Base-by-base conservation (phyloP, 2,329 filamentous ascomycete species). In the Aspergillus neotritici region DNA sequence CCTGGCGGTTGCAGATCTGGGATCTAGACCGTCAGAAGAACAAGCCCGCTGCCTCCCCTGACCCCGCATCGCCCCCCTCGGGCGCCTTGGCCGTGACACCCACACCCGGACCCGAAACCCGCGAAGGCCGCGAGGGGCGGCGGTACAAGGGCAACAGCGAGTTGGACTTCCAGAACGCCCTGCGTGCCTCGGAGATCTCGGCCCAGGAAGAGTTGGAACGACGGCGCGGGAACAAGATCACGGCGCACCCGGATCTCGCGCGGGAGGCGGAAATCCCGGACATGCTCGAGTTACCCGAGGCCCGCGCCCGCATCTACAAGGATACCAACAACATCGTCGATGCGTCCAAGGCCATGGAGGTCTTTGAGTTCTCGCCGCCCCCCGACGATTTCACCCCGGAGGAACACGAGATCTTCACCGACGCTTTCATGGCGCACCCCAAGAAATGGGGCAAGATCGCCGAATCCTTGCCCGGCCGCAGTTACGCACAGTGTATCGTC, bases 371-470 rank as follows among this genome's bases (percentile, higher is more conserved):
- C 45, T 41, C 68, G 2, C 72, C 71, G 9, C 68, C 67, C 0
- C 60, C 64, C 8, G 71, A 74, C 40, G 68, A 75, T 44, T 75
- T 75, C 49, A 72, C 68, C 0, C 57, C 63, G 0, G 65, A 70
- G 36, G 72, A 75, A 53, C 71, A 75, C 43, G 60, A 63, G 25
- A 58, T 60, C 2, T 75, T 75, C 51, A 68, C 67, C 1, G 63
- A 72, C 41, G 69, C 70, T 12, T 75, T 74, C 49, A 69, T 72
- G 62, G 60, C 66, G 4, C 57, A 67, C 41, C 72, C 72, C 3
- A 75, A 75, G 61, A 71, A 70, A 60, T 75, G 72, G 69, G 70
- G 72, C 15, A 72, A 72, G 50, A 75, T 75, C 47, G 72, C 72
- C 3, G 68, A 72, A 39, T 59, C 63, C 16, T 51, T 75, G 17